Evolutionary conservation across 805 yeast species (phyloP).

Genomic region (Metschnikowia hibisci): DNA sequence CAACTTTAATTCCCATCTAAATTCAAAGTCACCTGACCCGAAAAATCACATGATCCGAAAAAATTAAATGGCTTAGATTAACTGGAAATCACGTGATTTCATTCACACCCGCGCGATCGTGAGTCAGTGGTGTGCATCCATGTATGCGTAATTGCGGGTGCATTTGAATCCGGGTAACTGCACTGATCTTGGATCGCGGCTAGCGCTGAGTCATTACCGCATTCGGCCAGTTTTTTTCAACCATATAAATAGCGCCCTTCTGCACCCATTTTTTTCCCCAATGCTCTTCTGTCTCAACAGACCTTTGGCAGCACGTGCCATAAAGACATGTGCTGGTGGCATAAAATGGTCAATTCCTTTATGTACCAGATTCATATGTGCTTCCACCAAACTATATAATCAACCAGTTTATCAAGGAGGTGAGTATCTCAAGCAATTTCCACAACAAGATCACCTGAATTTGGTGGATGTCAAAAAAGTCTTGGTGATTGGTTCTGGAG

Average conservation of each 20-base stretch:
- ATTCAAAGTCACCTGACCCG: no score
- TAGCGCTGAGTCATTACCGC: constrained; percentile 25
- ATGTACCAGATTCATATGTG: constrained; percentile 1
- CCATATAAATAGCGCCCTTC: constrained; percentile 11
- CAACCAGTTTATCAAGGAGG: constrained; percentile 56
- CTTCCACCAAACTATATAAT: constrained; percentile 2
- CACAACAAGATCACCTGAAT: constrained; percentile 56
- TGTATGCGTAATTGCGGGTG: no score
- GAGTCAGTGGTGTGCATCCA: no score
- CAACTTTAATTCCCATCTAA: no score
- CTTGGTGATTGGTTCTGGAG: constrained; percentile 94
- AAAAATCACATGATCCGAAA: no score
- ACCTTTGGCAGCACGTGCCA: constrained; percentile 7
- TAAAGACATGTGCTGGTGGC: not conserved
- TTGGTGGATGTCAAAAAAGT: constrained; percentile 85
- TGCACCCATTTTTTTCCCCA: constrained; percentile 1
- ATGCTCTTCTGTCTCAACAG: constrained; percentile 12
- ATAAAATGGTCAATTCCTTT: not conserved
- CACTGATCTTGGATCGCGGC: constrained; percentile 23
- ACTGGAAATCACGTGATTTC: no score
- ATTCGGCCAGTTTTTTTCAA: constrained; percentile 18
- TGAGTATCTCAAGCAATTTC: constrained; percentile 52
- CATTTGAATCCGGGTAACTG: constrained; percentile 24
- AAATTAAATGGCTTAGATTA: no score
- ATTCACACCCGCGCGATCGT: no score